Base-by-base conservation (phyloP, 2,329 filamentous ascomycete species). In the Colletotrichum sp. region DNA sequence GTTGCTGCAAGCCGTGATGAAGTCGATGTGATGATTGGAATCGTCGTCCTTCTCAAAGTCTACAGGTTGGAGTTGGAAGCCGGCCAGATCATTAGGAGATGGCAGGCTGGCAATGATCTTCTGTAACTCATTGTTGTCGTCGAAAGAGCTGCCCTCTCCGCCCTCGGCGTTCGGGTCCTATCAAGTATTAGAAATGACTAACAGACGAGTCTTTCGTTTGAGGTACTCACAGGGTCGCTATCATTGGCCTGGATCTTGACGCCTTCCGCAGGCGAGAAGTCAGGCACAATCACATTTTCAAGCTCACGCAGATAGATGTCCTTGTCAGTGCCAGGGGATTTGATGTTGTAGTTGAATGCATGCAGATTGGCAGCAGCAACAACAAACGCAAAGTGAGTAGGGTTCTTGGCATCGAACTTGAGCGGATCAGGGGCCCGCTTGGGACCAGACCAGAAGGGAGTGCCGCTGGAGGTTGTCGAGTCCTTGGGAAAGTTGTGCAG, bases 1-100 rank as follows among this genome's bases (percentile, higher is more conserved):
- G 84, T 99, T 99, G 88, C 96, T 98, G 79, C 96, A 96, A 2
- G 96, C 96, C 9, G 97, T 98, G 86, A 99, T 99, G 88, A 99
- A 99, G 86, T 99, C 97, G 81, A 99, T 99, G 88, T 99, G 97
- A 85, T 97, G 92, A 85, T 99, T 99, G 67, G 94, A 95, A 85
- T 99, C 98, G 81, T 99, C 97, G 79, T 99, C 97, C 90, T 99
- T 99, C 87, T 99, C 96, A 81, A 99, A 99, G 81, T 99, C 97
- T 8, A 99, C 97, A 5, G 96, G 95, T 72, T 93, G 92, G 68
- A 99, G 88, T 86, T 96, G 96, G 90, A 98, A 98, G 39, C 95
- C 96, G 30, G 95, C 94, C 66, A 99, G 88, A 55, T 93, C 92
- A 83, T 94, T 96, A 18, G 96, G 93, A 7, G 93, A 88, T 2